phyloP scores from a whole-genome alignment of 768 basidiomycete species.

The Scleroderma bovista region DNA sequence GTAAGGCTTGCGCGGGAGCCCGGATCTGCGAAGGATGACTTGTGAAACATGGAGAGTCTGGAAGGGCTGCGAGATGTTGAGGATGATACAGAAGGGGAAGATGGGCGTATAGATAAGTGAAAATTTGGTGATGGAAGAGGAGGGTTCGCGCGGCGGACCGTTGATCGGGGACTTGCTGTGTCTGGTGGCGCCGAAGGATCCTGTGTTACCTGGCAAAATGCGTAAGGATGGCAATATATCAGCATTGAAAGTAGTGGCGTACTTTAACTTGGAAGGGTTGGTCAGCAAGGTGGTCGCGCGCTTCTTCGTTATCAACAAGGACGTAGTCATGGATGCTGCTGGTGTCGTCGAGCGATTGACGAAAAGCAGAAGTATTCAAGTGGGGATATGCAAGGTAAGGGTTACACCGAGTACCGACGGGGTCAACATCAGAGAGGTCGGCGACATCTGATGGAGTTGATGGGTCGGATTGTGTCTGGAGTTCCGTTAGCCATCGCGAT shows the following conservation, averaged over 20 bases:
- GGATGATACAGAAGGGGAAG: constrained; percentile 36
- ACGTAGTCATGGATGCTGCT: constrained; percentile 37
- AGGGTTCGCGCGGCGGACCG: constrained; percentile 32
- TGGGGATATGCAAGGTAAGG: constrained; percentile 41
- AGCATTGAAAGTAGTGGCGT: constrained; percentile 22
- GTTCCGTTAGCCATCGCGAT: constrained; percentile 41
- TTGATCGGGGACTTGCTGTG: constrained; percentile 26
- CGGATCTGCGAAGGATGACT: constrained; percentile 22
- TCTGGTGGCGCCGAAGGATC: constrained; percentile 12
- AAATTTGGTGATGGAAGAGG: constrained; percentile 37
- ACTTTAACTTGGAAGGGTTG: constrained; percentile 14
- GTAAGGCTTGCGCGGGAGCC: constrained; percentile 22
- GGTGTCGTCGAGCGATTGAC: constrained; percentile 27
- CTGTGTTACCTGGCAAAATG: constrained; percentile 18
- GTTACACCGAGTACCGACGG: constrained; percentile 26
- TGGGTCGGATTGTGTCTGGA: constrained; percentile 23
- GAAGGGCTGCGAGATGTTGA: constrained; percentile 32
- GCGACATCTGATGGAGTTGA: constrained; percentile 9
- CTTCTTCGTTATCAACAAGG: constrained; percentile 31
- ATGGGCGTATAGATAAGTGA: constrained; percentile 37
- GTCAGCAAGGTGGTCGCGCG: constrained; percentile 21
- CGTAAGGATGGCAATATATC: constrained; percentile 10
- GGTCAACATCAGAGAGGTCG: constrained; percentile 18
- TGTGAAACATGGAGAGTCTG: constrained; percentile 41
- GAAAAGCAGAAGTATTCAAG: constrained; percentile 23